A percentile compares a stretch with the other conserved stretches of the same genome.
phyloP scores from a whole-genome alignment of 305 asterid species.

The Nicotiana rustica region DNA sequence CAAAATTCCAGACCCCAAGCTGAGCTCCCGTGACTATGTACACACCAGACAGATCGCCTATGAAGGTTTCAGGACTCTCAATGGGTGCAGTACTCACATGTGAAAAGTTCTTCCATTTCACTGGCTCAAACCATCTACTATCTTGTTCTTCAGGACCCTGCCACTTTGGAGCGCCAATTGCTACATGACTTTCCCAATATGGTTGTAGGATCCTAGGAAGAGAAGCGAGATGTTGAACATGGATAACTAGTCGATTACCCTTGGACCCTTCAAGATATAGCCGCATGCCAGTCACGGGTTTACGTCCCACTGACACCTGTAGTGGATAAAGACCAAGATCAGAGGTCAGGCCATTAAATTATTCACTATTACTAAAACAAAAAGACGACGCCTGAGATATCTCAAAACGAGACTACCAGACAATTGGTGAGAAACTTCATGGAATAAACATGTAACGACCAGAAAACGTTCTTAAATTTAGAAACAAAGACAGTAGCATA shows the following conservation, averaged over 20 bases:
- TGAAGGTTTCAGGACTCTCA: constrained; percentile 70
- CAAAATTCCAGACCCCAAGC: constrained; percentile 92
- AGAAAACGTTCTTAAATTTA: not conserved
- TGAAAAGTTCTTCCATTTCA: constrained; percentile 86
- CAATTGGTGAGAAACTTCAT: not conserved
- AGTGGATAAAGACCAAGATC: constrained; percentile 31
- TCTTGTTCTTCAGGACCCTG: constrained; percentile 93
- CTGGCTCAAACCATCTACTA: constrained; percentile 86
- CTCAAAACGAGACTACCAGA: not conserved
- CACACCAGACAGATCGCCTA: constrained; percentile 65
- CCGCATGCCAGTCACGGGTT: constrained; percentile 83
- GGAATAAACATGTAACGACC: not conserved
- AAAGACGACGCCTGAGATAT: not conserved
- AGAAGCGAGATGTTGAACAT: constrained; percentile 64
- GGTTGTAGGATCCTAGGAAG: constrained; percentile 86
- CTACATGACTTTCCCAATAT: constrained; percentile 74
- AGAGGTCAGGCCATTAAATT: constrained; percentile 32
- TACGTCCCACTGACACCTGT: constrained; percentile 86
- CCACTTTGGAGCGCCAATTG: constrained; percentile 91
- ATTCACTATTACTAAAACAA: not conserved
- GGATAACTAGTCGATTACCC: constrained; percentile 68
- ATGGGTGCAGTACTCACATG: constrained; percentile 87
- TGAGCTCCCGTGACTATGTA: constrained; percentile 82
- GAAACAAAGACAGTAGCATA: constrained; percentile 43
- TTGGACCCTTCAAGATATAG: constrained; percentile 74